Base-by-base conservation (phyloP, 306 rosid genomes). In the Dryas alaskensis region DNA sequence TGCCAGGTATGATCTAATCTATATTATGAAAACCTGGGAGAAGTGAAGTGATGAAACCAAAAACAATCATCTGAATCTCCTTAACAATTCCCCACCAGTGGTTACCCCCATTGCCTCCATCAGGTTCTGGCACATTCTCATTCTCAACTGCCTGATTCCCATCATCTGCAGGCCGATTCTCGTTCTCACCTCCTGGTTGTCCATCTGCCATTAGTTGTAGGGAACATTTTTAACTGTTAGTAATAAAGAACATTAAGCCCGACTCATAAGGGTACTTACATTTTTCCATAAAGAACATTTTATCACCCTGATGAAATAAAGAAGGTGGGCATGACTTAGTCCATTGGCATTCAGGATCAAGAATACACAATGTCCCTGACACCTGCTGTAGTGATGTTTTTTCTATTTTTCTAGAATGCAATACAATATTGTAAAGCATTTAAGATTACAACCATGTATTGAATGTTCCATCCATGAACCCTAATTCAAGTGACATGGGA, bases 21-120 rank as follows among this genome's bases (percentile, higher is more conserved):
- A 92, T 83, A 58, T 94, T 88, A 84, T 92, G 99, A 81, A 94
- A 92, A 50, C 97, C 99, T 11, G 99, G 99, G 62, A 94, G 96
- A 57, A 94, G 86, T 54, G 99, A 92, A 55, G 93, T 89, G 77
- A 94, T 89, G 76, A 94, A 94, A 71, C 99, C 99, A 75, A 94
- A 92, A 65, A 94, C 93, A 70, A 94, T 94, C 96, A 94, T 89
- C 80, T 92, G 97, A 70, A 94, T 84, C 84, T 94, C 99, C 80
- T 85, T 87, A 73, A 94, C 88, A 80, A 94, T 83, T 73, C 87
- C 95, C 99, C 99, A 94, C 99, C 90, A 94, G 45, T 76, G 96
- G 80, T 88, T 89, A 44, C 86, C 96, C 44, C 89, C 92, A 65
- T 92, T 83, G 69, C 64, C 89, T 40, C 83, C 84, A 40, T 74